These are phyloP conservation scores for Lachnellula cervina DNA, from an alignment of 2,329 filamentous ascomycete species.

Conservation along the genomic window DNA sequence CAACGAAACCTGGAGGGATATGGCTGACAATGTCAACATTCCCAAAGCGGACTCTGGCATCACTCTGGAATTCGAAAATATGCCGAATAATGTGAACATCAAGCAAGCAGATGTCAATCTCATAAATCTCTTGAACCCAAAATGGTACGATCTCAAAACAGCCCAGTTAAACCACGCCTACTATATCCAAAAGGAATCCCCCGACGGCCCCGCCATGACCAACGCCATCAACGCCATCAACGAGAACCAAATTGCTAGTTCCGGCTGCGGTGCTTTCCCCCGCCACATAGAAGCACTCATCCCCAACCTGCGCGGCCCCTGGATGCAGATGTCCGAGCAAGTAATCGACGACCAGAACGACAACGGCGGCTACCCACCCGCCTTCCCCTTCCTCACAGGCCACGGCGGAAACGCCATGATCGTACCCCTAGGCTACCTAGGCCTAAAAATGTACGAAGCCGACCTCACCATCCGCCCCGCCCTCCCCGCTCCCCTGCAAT, in stretches of 20 bases:
- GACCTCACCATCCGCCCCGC: constrained; percentile 59
- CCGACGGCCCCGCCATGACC: constrained; percentile 68
- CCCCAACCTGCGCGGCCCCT: constrained; percentile 61
- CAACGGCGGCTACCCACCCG: constrained; percentile 63
- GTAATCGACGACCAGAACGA: constrained; percentile 52
- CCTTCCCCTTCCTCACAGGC: constrained; percentile 67
- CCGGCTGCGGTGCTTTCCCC: constrained; percentile 64
- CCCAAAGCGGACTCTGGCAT: constrained; percentile 50
- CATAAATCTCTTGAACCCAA: constrained; percentile 7
- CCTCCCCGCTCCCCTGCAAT: constrained; percentile 55
- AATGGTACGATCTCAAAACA: neutral
- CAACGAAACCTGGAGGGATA: constrained; percentile 54
- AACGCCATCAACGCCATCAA: constrained; percentile 65
- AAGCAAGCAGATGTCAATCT: constrained; percentile 21
- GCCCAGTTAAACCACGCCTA: constrained; percentile 7
- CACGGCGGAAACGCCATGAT: constrained; percentile 67
- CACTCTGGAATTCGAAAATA: constrained; percentile 33
- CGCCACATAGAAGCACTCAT: constrained; percentile 59
- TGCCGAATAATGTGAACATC: constrained; percentile 12
- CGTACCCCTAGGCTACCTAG: constrained; percentile 62
- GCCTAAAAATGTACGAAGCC: constrained; percentile 55
- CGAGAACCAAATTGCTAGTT: constrained; percentile 59
- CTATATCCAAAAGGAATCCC: constrained; percentile 18
- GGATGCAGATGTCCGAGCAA: constrained; percentile 68
- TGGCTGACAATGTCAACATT: constrained; percentile 51